Evolutionary conservation across 2,329 filamentous ascomycete genomes (phyloP).

Genomic region (Xylariaceae sp.): DNA sequence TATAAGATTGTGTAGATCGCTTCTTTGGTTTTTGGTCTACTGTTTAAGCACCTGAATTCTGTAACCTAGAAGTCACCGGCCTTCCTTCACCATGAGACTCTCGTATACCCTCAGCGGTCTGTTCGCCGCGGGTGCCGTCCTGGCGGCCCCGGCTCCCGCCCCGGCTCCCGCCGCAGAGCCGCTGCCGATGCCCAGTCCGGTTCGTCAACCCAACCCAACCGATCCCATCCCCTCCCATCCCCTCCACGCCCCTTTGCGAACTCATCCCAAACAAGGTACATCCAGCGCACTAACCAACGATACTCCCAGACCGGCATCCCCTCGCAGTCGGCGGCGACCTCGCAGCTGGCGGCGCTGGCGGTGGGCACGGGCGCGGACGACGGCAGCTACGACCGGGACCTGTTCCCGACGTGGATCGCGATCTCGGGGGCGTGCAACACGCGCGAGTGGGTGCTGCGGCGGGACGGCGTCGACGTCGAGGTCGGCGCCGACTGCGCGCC

Average conservation of each 20-base stretch:
- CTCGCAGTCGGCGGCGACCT: slow-evolving; percentile 56
- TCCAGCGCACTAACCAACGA: background rate
- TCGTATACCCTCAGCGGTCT: slow-evolving; percentile 27
- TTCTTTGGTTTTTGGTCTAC: no score
- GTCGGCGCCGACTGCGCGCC: slow-evolving; percentile 62
- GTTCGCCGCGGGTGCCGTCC: slow-evolving; percentile 28
- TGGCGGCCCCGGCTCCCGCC: slow-evolving; percentile 25
- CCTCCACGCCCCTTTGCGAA: background rate
- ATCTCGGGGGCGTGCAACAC: slow-evolving; percentile 71
- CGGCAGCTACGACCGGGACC: slow-evolving; percentile 62
- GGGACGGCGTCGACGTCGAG: slow-evolving; percentile 69
- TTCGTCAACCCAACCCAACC: slow-evolving; percentile 14
- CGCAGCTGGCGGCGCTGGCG: slow-evolving; percentile 59
- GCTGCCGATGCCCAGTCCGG: slow-evolving; percentile 32
- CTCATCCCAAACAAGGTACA: no score
- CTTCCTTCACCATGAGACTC: slow-evolving; percentile 33
- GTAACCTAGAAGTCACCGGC: background rate
- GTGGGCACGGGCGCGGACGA: slow-evolving; percentile 59
- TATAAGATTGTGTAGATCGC: no score
- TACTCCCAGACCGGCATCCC: slow-evolving; percentile 62
- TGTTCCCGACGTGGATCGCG: slow-evolving; percentile 74
- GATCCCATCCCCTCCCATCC: background rate
- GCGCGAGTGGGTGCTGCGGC: slow-evolving; percentile 70
- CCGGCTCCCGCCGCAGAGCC: slow-evolving; percentile 24
- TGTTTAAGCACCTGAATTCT: no score